Base-by-base conservation (phyloP, 805 yeast genomes). In the Yamadazyma insecticola region DNA sequence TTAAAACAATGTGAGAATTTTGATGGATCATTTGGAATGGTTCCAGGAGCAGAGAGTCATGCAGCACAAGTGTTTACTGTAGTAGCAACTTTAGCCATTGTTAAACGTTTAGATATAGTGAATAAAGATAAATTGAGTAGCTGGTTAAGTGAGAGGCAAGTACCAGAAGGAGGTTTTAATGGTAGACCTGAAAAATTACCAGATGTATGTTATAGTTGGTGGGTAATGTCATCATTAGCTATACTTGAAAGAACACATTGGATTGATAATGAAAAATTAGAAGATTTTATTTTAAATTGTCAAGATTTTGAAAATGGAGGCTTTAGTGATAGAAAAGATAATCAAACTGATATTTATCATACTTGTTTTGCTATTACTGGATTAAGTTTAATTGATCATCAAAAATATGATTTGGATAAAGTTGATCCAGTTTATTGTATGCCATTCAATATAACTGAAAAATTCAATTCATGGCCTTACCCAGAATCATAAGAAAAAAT, bases 201-300 rank as follows among this genome's bases (percentile, higher is more conserved):
- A 0, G 99, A 92, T 56, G 96, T 86, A n/a, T 92, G 99, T 53
- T 92, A 92, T 53, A 79, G 92, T 45, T 92, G 97, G 96, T 92
- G 99, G 99, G 95, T 88, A 7, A 54, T 88, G 14, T 81, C 94
- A 2, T 72, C 87, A 2, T 57, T 89, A 35, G 71, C 82, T 0
- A 78, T 86, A 22, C 63, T 90, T 13, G 74, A 63, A 0, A 77
- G 73, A 39, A 53, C 78, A 13, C 73, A 83, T 41, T 88, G 95
- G 88, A 81, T 92, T n/a, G 81, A 86, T 48, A 67, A 64, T 17
- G 68, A 59, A 4, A 76, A 72, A 44, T 60, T 92, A 35, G 69
- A 71, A 31, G 53, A 58, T 2, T 92, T 88, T 49, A 88, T 92
- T 4, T 56, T 90, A 23, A 49, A 54, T 2, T 78, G 92, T 28